Base-by-base conservation (phyloP, 768 basidiomycete species). In the Nevesoporus exiguus region DNA sequence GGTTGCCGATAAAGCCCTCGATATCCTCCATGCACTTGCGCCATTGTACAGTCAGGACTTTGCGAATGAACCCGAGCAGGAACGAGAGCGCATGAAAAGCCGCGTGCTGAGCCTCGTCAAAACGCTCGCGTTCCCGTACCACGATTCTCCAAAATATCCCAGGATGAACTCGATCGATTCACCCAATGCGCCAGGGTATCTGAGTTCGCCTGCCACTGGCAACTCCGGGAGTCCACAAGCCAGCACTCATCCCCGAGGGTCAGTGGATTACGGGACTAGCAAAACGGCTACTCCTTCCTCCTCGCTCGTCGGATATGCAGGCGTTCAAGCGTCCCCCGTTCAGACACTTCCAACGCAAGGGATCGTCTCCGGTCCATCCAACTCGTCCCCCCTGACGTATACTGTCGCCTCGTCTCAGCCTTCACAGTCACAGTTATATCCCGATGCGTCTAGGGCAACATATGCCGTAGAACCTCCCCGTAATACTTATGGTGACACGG, bases 81-180 rank as follows among this genome's bases (percentile, higher is more conserved):
- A 76, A 21, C 76, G 84, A 47, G 83, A 85, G 57, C 82, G 80
- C 67, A 77, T 79, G 64, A 83, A 85, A 57, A 75, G 76, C 11
- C 77, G 79, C 57, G 80, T 90, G 22, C 71, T 90, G 45, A 74
- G 82, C 49, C 77, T 81, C 22, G 88, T 90, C 39, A 79, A 85
- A 55, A 87, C 86, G 56, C 79, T 91, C 21, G 87, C 88, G 25
- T 90, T 90, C 70, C 88, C 88, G n/a, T 89, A 86, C 66, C 86
- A 86, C 60, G 86, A 84, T 69, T 82, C 80, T 49, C 83, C 70
- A 77, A 71, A 77, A 76, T 71, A 75, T 77, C 60, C 76, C 77
- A 58, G 75, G 76, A 30, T 76, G 68, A 63, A 65, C 29, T 58
- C 74, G 67, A 47, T 78, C 77, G 69, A 71, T 57, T 82, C 82